Evolutionary conservation across 106 monocot species (phyloP), one percentile per base, ranked within the genome.

Genomic region (Ottelia alismoides): DNA sequence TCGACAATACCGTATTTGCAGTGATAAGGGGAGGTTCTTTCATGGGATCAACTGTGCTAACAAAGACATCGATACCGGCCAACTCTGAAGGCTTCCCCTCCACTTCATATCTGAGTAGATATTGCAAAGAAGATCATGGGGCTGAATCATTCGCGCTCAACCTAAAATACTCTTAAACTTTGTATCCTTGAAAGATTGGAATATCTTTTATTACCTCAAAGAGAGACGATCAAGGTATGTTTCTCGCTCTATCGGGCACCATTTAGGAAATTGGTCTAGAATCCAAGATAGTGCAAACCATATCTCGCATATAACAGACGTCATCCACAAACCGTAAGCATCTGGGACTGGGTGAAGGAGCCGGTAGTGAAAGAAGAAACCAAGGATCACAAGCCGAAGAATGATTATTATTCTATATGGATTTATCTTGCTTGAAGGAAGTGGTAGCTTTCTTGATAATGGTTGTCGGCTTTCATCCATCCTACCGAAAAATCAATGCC

Each of bases 281-380:
- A 88, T 79, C 88, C 88, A 88, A n/a, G 88, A 88, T 50, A 83
- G 3, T 44, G 83, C 79, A 71, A 88, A 88, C 88, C 88, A 88
- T 57, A 88, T 74, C 72, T 88, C 88, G 64, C 87, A 87, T 32
- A 87, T 78, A 45, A 87, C 78, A n/a, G 87, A 87, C 20, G 83
- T 83, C 31, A 88, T 35, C 88, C 88, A 88, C 66, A 88, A 57
- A 1, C 76, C 79, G 59, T 70, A 76, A 16, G 88, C 88, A 65
- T 88, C 74, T 40, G 24, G 57, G 63, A 88, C 83, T 28, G 88
- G 88, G 32, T 83, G 40, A 20, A 70, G 57, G 68, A 88, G 29
- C 63, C 88, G 63, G 69, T 88, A 88, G 20, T 83, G 88, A 45
- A 88, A 76, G 67, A 88, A 88, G 31, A 88, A 66, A 25, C 76